phyloP scores from a whole-genome alignment of 441 rosid genomes.

The Erysimum pusillum region DNA sequence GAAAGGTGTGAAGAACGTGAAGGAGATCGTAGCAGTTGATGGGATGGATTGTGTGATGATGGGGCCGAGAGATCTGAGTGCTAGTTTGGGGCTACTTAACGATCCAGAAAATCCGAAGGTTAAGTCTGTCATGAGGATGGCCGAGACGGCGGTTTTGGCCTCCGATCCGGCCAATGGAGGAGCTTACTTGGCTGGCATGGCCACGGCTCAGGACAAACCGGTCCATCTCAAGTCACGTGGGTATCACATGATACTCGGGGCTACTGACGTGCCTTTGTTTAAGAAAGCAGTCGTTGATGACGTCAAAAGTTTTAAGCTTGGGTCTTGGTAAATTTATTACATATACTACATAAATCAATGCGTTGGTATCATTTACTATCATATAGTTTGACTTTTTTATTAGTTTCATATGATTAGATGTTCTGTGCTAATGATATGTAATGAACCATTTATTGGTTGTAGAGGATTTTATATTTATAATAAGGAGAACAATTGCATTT shows the following conservation, averaged over 20 bases:
- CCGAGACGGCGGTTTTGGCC: conserved; percentile 70
- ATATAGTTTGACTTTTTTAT: too few species aligned
- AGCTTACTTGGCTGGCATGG: conserved; percentile 71
- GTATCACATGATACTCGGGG: conserved; percentile 69
- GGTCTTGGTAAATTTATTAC: too few species aligned
- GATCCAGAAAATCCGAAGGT: conserved; percentile 82
- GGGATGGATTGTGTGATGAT: conserved; percentile 87
- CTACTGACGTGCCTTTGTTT: conserved; percentile 65
- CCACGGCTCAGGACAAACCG: conserved; percentile 69
- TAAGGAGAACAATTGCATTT: too few species aligned
- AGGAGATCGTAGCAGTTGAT: conserved; percentile 70
- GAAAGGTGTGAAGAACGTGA: conserved; percentile 61
- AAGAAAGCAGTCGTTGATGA: conserved; percentile 69
- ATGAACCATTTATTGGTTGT: too few species aligned
- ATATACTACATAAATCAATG: too few species aligned
- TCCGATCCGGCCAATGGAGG: conserved; percentile 49
- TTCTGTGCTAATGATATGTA: too few species aligned
- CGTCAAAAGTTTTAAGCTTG: conserved; percentile 46
- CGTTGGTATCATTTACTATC: too few species aligned
- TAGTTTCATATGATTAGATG: too few species aligned
- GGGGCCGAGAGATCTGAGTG: conserved; percentile 89
- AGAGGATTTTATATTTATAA: too few species aligned
- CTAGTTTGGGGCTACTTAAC: conserved; percentile 75
- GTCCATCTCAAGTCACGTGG: conserved; percentile 62
- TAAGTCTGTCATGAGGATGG: conserved; percentile 54